A percentile compares a stretch with the other conserved stretches of the same genome.
Conservation (phyloP, 441 rosid genomes). For the Euphorbia celastroides region DNA sequence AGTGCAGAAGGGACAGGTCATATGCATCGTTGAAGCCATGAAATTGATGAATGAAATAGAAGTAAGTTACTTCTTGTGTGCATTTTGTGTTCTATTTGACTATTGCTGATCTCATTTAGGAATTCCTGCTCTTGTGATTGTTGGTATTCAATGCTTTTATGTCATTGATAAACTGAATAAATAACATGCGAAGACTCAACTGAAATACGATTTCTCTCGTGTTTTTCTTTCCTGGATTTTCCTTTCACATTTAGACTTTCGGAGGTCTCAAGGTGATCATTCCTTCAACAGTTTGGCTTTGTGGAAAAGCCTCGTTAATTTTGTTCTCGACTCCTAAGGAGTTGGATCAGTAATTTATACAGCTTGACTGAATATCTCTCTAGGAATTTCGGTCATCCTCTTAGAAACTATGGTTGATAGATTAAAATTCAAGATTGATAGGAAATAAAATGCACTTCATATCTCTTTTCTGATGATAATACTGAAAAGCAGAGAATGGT, state of each 20-base stretch:
- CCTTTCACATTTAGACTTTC: slow-evolving; percentile 1
- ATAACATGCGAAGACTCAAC: neutral
- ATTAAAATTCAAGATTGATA: no score
- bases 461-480: neutral
- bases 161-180: neutral
- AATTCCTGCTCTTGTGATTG: neutral
- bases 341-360: neutral
- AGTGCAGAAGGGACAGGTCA: slow-evolving; percentile 82
- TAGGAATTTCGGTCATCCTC: neutral
- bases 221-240: neutral
- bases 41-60: slow-evolving; percentile 91
- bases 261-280: neutral
- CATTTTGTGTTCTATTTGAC: neutral
- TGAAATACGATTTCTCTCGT: neutral
- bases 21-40: slow-evolving; percentile 92
- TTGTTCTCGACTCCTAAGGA: neutral
- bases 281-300: neutral
- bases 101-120: neutral
- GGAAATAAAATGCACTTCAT: neutral
- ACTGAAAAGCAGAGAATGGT: neutral
- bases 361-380: neutral
- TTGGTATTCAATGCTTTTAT: neutral
- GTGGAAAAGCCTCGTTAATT: neutral
- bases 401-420: neutral
- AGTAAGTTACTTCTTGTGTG: slow-evolving; percentile 36